Base-by-base conservation (phyloP, 192 early-diverging fungal species). In the Podila verticillata region DNA sequence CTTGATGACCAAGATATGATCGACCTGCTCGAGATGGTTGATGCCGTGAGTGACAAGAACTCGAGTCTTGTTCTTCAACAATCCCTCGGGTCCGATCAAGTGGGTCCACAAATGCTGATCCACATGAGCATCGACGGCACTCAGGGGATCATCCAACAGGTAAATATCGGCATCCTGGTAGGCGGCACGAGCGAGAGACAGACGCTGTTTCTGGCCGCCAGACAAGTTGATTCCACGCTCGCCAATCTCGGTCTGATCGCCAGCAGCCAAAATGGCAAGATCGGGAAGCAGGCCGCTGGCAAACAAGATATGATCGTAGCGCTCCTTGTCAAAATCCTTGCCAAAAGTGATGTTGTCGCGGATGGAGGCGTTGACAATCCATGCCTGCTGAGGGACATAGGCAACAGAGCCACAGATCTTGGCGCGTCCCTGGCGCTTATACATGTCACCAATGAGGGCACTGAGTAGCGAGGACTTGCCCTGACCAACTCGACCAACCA, bases 291-390 rank as follows among this genome's bases (percentile, higher is more conserved):
- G 84, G 10, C 92, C 91, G 75, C 95, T 98, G 6, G 93, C 94
- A 15, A 86, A 83, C 66, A 99, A 79, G 8, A 90, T 84, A 24
- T 80, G 72, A 2, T 93, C 88, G 71, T 97, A 98, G 48, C 90
- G 93, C 4, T 84, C 82, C 28, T 85, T 82, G 54, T 96, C 90
- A 80, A 85, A 96, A 3, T 82, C 73, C 63, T 89, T 85, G 7
- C 96, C 97, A 89, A 98, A 97, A 5, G 93, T 62, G 82, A 98
- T 94, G 82, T 99, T 99, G 30, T 98, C 95, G 29, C 93, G 85
- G 31, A 99, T 61, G 10, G 93, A 95, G 4, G 91, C 91, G 66
- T 99, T 99, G 89, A 96, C 93, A 58, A 99, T 95, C 97, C 97
- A 99, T 2, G 98, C 89, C 63, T 88, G 84, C 57, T 80, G 77